Evolutionary conservation across 179 eudicot genomes (phyloP).

Genomic region (Patellifolia procumbens): DNA sequence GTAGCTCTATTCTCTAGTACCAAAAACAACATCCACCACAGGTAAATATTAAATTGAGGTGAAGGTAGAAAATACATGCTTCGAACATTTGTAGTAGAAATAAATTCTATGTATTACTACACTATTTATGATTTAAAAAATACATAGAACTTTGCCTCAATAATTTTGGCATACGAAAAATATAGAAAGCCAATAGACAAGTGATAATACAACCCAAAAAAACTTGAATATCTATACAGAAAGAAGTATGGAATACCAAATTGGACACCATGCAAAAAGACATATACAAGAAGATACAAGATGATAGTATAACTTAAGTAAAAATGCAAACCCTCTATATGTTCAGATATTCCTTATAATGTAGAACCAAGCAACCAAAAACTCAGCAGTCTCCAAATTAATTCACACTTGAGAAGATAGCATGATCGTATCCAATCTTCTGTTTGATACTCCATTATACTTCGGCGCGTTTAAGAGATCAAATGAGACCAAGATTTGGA

Average conservation of each 20-base stretch:
- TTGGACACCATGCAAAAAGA: neutral
- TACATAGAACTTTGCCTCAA: neutral
- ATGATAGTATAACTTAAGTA: conserved; percentile 6
- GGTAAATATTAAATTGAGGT: no score
- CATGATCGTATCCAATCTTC: neutral
- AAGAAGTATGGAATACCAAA: conserved; percentile 11
- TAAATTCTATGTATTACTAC: no score
- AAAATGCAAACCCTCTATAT: conserved; percentile 1
- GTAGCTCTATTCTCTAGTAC: no score
- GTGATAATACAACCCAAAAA: neutral
- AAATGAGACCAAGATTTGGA: neutral
- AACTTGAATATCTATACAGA: conserved; percentile 27
- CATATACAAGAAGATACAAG: conserved; percentile 19
- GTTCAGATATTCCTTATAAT: neutral
- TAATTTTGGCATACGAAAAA: neutral
- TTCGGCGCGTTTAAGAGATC: neutral
- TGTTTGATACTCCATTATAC: conserved; percentile 1
- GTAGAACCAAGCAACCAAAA: neutral
- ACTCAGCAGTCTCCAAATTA: neutral
- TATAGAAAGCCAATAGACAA: neutral
- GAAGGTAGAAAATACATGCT: no score
- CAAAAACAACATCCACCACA: no score
- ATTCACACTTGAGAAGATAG: conserved; percentile 1
- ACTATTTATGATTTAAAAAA: no score
- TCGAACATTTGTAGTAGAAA: no score